Conservation (phyloP, 768 basidiomycete genomes). For the Boletus edulis region DNA sequence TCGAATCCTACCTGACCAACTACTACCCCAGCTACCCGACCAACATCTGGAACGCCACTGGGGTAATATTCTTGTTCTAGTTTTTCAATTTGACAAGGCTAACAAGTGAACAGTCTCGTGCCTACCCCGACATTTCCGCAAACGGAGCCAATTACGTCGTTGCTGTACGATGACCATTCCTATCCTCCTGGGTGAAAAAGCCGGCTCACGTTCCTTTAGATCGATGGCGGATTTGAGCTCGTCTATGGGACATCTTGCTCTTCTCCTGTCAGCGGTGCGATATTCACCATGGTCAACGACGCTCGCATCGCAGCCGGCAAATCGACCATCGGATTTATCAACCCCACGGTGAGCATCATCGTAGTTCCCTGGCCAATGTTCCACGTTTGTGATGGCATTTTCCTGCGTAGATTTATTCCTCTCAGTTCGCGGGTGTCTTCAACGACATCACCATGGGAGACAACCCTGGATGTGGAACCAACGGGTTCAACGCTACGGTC, state of each 20-base stretch:
- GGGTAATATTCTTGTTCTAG: conserved; percentile 1
- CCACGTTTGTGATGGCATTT: background rate
- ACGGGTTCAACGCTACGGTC: conserved; percentile 31
- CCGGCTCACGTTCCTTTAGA: background rate
- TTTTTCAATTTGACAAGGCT: no score
- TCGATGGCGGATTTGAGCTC: conserved; percentile 24
- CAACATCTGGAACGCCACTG: conserved; percentile 29
- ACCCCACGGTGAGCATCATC: background rate
- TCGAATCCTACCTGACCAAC: conserved; percentile 31
- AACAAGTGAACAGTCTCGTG: conserved; percentile 30
- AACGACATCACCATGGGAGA: conserved; percentile 47
- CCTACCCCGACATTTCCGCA: conserved; percentile 36
- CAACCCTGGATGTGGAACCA: conserved; percentile 43
- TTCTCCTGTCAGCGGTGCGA: conserved; percentile 29
- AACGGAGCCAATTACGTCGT: conserved; percentile 35
- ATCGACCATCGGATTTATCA: conserved; percentile 22
- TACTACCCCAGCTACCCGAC: conserved; percentile 25
- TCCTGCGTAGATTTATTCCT: conserved; percentile 3
- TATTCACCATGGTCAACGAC: conserved; percentile 41
- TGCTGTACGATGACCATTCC: conserved; percentile 1
- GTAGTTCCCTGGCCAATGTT: background rate
- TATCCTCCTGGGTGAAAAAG: no score
- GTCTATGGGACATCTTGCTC: conserved; percentile 35
- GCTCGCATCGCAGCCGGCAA: conserved; percentile 34
- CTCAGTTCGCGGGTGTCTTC: conserved; percentile 4